phyloP scores from a whole-genome alignment of 177 flowering plant genomes.

The Vitis hybrid region DNA sequence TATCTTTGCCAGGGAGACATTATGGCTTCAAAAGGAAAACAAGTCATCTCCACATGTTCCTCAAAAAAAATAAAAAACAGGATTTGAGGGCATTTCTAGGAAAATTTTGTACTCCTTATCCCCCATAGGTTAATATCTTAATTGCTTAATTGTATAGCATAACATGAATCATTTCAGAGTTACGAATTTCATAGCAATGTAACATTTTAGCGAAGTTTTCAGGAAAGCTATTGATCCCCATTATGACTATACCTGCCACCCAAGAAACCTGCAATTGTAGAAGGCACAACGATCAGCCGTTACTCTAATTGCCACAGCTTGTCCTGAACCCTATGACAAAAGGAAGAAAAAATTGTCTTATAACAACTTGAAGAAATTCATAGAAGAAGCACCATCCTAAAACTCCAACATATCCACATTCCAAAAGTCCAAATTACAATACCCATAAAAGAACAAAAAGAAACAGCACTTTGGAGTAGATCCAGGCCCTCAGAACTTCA shows the following conservation, averaged over 20 bases:
- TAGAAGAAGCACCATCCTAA: neutral
- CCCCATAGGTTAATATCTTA: too few species aligned
- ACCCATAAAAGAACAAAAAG: neutral
- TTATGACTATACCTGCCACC: slow-evolving; percentile 77
- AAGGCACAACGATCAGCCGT: slow-evolving; percentile 96
- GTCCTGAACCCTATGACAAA: slow-evolving; percentile 81
- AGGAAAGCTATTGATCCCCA: neutral
- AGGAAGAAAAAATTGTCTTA: neutral
- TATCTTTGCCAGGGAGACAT: neutral
- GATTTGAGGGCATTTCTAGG: too few species aligned
- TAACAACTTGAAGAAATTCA: neutral
- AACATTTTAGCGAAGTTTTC: neutral
- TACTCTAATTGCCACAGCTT: slow-evolving; percentile 93
- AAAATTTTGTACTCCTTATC: too few species aligned
- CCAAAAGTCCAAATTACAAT: neutral
- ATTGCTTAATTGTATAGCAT: too few species aligned
- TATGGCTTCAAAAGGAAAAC: neutral
- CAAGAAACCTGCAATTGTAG: slow-evolving; percentile 92
- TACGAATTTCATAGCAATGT: too few species aligned
- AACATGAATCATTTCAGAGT: too few species aligned
- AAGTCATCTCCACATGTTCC: neutral
- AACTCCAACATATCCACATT: neutral
- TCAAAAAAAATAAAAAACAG: too few species aligned
- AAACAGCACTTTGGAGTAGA: neutral
- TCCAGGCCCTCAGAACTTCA: neutral